A percentile compares a stretch with the other conserved stretches of the same genome.
These are phyloP conservation scores for Tetradesmus obliquus DNA, from an alignment of 139 green algal species.

Conservation along the genomic window DNA sequence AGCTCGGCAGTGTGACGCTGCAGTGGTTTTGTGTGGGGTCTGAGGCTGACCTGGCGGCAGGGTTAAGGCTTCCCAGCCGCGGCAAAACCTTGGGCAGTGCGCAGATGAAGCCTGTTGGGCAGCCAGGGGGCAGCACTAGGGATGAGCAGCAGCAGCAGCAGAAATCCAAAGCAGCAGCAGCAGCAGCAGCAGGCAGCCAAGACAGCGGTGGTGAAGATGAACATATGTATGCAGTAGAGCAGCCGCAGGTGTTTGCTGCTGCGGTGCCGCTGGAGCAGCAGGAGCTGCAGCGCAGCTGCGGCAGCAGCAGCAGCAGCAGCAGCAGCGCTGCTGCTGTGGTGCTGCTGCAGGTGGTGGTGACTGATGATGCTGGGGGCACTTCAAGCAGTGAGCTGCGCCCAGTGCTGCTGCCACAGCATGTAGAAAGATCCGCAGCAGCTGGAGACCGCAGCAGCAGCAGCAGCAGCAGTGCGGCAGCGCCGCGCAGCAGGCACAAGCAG, in stretches of 20 bases:
- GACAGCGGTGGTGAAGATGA: not conserved
- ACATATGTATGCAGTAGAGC: not conserved
- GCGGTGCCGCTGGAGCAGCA: not conserved
- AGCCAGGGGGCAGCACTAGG: not conserved
- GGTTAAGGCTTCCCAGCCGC: not conserved
- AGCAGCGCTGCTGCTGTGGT: not conserved
- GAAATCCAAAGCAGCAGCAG: not conserved
- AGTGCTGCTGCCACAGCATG: constrained; percentile 1
- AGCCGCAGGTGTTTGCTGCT: constrained; percentile 22
- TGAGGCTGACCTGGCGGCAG: not conserved
- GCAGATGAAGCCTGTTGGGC: not conserved
- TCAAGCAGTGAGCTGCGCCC: constrained; percentile 17
- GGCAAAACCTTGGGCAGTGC: not conserved
- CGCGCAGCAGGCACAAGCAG: too few relatives aligned
- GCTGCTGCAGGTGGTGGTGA: constrained; percentile 19
- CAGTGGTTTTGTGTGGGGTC: not conserved
- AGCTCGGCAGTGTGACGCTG: not conserved
- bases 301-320: constrained; percentile 31
- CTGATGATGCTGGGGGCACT: not conserved
- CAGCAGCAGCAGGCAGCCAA: not conserved
- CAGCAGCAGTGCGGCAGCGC: not conserved
- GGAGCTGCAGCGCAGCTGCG: not conserved
- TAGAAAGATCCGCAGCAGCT: not conserved
- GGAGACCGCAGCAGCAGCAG: not conserved
- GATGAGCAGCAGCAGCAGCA: not conserved